phyloP scores from a whole-genome alignment of 495 filamentous ascomycete species.

The Thermothielavioides terrestris region DNA sequence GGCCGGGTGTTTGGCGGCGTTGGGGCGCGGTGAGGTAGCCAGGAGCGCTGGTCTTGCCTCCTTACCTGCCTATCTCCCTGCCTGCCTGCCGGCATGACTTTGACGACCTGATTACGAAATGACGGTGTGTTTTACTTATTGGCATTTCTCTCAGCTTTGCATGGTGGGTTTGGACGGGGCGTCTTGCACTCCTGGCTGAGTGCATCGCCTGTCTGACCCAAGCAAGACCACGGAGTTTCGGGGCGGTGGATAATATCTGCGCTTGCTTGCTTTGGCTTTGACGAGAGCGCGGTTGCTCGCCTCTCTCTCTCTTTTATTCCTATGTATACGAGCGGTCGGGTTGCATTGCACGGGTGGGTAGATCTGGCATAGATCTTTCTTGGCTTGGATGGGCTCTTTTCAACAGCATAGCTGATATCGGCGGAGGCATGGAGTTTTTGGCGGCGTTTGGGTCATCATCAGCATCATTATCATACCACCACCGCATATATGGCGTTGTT shows the following conservation, averaged over 20 bases:
- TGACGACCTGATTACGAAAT: neutral
- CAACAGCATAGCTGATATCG: neutral
- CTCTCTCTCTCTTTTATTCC: neutral
- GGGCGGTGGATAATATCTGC: too few species aligned
- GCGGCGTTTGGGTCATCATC: neutral
- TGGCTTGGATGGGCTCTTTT: neutral
- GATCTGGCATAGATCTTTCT: neutral
- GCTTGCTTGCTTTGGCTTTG: neutral
- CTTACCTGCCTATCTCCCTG: too few species aligned
- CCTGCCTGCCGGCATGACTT: too few species aligned
- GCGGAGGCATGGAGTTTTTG: neutral
- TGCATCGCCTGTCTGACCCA: neutral
- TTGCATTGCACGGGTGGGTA: neutral
- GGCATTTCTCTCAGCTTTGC: neutral
- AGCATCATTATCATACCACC: neutral
- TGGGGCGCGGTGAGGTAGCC: constrained; percentile 6
- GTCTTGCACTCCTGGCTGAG: neutral
- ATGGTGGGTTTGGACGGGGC: neutral
- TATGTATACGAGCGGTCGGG: too few species aligned
- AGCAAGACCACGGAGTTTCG: neutral
- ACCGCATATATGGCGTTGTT: too few species aligned
- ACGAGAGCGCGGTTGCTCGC: too few species aligned
- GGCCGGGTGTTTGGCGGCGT: constrained; percentile 32
- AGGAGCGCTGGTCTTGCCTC: too few species aligned
- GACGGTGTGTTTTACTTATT: neutral